Base-by-base conservation (phyloP, 2,329 filamentous ascomycete genomes). In the Aureobasidium sp. region DNA sequence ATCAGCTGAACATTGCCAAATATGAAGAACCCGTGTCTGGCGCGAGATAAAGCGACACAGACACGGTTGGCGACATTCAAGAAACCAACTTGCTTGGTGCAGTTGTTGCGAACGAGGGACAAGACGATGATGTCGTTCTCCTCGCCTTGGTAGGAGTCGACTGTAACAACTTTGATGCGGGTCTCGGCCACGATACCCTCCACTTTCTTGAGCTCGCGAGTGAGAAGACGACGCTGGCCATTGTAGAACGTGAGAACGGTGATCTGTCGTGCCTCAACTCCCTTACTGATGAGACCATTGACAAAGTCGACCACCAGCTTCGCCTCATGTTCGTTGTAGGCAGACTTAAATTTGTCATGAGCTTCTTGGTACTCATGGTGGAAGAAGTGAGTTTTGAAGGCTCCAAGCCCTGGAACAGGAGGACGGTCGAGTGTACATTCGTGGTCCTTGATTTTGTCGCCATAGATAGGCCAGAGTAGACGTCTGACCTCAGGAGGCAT, bases 141-240 rank as follows among this genome's bases (percentile, higher is more conserved):
- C 72, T 97, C 94, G 16, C 94, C 94, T 76, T 97, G 94, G 73
- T 95, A 97, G 0, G 92, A 93, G 73, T 97, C 95, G 0, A 98
- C 93, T 0, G 94, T 97, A 40, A 88, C 87, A 1, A 97, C 90
- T 64, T 81, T 78, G 51, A 89, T 79, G 13, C 60, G 31, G 5
- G 29, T 31, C 0, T 72, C 69, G 11, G 31, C 16, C 4, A 59
- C 18, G 10, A 25, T 9, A 9, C 53, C 45, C 11, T 40, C 18
- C 4, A 43, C 36, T 38, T 45, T 38, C 15, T 78, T 76, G 4
- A 91, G 76, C 8, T 79, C 76, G 18, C 80, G 82, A 0, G 89
- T 71, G 3, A 97, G 84, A 3, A 84, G 79, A 69, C 91, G 91
- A 51, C 91, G 85, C 74, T 98, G 95, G 0, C 93, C 94, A 50